A percentile compares a stretch with the other conserved stretches of the same genome.
These are phyloP conservation scores for Datisca glomerata DNA, from an alignment of 306 rosid genomes.

Conservation along the genomic window DNA sequence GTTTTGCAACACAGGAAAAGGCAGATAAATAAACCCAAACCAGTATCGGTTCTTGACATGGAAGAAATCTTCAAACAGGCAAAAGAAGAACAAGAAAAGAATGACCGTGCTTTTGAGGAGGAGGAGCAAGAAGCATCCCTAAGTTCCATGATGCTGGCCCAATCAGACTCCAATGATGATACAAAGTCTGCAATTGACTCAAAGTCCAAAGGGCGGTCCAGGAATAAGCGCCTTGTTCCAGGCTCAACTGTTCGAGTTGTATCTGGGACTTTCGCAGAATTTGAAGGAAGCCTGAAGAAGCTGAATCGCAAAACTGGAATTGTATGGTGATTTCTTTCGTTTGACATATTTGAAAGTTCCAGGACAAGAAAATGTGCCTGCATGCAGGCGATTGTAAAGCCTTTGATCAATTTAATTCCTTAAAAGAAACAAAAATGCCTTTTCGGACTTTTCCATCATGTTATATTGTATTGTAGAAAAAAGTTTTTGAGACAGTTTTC, in stretches of 20 bases:
- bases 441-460: no score
- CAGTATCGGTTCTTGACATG: constrained; percentile 58
- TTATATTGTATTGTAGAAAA: constrained; percentile 7
- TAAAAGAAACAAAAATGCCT: no score
- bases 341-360: constrained; percentile 4
- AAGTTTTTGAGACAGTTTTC: constrained; percentile 1
- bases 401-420: no score
- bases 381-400: neutral
- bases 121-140: constrained; percentile 27
- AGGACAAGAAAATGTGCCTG: neutral
- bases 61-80: constrained; percentile 59
- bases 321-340: constrained; percentile 29
- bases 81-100: constrained; percentile 65
- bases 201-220: constrained; percentile 31
- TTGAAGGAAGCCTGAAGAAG: constrained; percentile 68
- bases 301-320: constrained; percentile 53
- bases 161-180: constrained; percentile 13
- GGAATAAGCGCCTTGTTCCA: constrained; percentile 28
- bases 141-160: constrained; percentile 19
- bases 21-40: constrained; percentile 71
- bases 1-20: constrained; percentile 73
- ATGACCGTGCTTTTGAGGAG: constrained; percentile 56
- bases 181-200: constrained; percentile 23
- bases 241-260: constrained; percentile 61
- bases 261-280: constrained; percentile 70